phyloP scores from a whole-genome alignment of 176 grass and related monocot genomes.

The Thalia dealbata region DNA sequence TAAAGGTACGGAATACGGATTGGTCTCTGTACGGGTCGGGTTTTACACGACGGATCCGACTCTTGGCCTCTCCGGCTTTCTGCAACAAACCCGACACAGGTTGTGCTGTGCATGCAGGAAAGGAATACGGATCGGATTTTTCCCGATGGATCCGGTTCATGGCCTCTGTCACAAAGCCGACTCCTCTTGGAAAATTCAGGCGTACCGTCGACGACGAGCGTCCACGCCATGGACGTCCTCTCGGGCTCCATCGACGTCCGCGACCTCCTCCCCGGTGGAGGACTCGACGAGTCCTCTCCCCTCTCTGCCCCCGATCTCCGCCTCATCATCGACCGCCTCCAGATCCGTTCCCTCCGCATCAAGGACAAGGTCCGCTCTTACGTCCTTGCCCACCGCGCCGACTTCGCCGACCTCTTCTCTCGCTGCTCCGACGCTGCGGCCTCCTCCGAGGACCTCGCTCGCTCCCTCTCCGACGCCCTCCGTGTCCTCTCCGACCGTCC shows the following conservation, averaged over 20 bases:
- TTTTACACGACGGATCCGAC: too few relatives aligned
- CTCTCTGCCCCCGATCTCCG: slow-evolving; percentile 89
- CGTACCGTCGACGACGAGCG: too few relatives aligned
- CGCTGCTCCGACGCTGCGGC: slow-evolving; percentile 33
- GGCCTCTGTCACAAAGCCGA: too few relatives aligned
- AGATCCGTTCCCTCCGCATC: slow-evolving; percentile 62
- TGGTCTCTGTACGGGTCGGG: too few relatives aligned
- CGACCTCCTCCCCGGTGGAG: slow-evolving; percentile 65
- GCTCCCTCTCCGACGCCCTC: slow-evolving; percentile 41
- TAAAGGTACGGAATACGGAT: too few relatives aligned
- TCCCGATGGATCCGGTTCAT: too few relatives aligned
- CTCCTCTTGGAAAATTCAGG: too few relatives aligned
- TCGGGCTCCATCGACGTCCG: slow-evolving; percentile 51
- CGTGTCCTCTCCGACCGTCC: slow-evolving; percentile 50
- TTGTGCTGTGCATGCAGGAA: too few relatives aligned
- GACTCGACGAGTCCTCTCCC: slow-evolving; percentile 58
- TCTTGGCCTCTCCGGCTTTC: too few relatives aligned
- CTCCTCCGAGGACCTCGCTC: slow-evolving; percentile 26
- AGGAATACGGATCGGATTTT: too few relatives aligned
- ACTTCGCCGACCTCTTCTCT: slow-evolving; percentile 46
- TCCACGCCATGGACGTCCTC: slow-evolving; percentile 15
- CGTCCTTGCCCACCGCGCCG: slow-evolving; percentile 45
- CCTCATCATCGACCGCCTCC: slow-evolving; percentile 86
- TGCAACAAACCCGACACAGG: too few relatives aligned
- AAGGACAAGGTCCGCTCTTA: slow-evolving; percentile 62